These are phyloP conservation scores for Stephania yunnanensis DNA, from an alignment of 164 flowering plant genomes.

Conservation along the genomic window DNA sequence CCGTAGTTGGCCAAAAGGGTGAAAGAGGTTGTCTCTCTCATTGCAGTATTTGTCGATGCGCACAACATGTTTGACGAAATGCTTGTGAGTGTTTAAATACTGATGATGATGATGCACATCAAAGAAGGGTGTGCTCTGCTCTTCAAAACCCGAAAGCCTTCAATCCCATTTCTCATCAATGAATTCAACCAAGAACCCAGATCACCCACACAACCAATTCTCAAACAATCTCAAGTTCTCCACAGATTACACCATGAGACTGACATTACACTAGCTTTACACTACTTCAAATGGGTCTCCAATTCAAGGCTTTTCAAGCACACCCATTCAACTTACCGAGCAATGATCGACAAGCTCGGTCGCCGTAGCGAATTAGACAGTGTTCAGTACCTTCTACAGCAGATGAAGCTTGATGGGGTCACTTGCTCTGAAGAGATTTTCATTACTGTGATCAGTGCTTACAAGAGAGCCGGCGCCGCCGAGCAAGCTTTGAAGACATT, in stretches of 20 bases:
- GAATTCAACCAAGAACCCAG: conserved; percentile 13
- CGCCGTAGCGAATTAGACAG: conserved; percentile 41
- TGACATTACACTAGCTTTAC: conserved; percentile 45
- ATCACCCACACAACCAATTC: not conserved
- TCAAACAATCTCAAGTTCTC: conserved; percentile 45
- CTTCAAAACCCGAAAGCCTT: conserved; percentile 43
- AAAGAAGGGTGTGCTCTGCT: conserved; percentile 56
- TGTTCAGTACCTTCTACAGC: conserved; percentile 69
- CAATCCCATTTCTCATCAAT: conserved; percentile 46
- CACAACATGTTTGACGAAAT: too few relatives aligned
- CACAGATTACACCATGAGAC: conserved; percentile 35
- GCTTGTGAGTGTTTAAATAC: too few relatives aligned
- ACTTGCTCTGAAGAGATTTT: conserved; percentile 57
- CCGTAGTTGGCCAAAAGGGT: too few relatives aligned
- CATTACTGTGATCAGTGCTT: conserved; percentile 44
- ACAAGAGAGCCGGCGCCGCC: conserved; percentile 36
- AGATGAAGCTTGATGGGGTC: conserved; percentile 73
- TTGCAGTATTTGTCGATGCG: too few relatives aligned
- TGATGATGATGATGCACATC: conserved; percentile 39
- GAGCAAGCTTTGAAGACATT: conserved; percentile 74
- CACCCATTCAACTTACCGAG: conserved; percentile 54
- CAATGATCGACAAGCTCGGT: conserved; percentile 69
- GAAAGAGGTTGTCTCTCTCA: too few relatives aligned
- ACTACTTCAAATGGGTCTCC: conserved; percentile 52
- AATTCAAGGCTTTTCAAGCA: conserved; percentile 52